Conservation (phyloP, 768 basidiomycete species). For the Pholiota microspora region DNA sequence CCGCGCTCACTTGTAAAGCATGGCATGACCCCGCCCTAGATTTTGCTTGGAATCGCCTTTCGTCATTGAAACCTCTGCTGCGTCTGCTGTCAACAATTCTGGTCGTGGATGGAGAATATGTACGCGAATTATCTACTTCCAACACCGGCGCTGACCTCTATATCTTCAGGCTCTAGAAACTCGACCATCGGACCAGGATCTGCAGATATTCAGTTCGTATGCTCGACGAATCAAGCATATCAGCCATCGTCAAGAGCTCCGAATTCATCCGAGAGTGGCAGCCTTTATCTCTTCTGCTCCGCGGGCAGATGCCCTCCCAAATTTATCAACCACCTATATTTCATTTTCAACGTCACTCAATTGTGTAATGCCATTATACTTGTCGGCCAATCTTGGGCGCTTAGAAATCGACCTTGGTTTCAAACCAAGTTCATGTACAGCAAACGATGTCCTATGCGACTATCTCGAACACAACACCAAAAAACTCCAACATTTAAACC, state of each 20-base stretch:
- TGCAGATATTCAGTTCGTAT: conserved; percentile 29
- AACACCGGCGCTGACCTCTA: too few relatives aligned
- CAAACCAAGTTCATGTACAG: conserved; percentile 19
- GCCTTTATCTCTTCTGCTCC: neutral
- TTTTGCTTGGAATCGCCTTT: conserved; percentile 39
- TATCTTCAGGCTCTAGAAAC: conserved; percentile 1
- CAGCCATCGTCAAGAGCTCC: conserved; percentile 26
- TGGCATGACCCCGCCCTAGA: conserved; percentile 52
- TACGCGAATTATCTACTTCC: too few relatives aligned
- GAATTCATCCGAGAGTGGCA: conserved; percentile 1
- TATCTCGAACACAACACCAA: conserved; percentile 28
- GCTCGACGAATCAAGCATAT: conserved; percentile 36
- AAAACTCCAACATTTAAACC: conserved; percentile 30
- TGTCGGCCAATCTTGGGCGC: conserved; percentile 30
- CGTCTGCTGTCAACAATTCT: conserved; percentile 32
- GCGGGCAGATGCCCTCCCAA: conserved; percentile 23
- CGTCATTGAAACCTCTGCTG: conserved; percentile 40
- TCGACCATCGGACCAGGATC: conserved; percentile 14
- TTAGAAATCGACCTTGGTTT: conserved; percentile 42
- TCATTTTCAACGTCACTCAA: conserved; percentile 23
- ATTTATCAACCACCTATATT: conserved; percentile 27
- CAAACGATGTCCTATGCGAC: conserved; percentile 19
- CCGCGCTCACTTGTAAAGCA: conserved; percentile 41
- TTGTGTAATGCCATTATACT: conserved; percentile 27
- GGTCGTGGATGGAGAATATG: conserved; percentile 29